Base-by-base conservation (phyloP, 2,329 filamentous ascomycete species). In the Helminthosporium solani region DNA sequence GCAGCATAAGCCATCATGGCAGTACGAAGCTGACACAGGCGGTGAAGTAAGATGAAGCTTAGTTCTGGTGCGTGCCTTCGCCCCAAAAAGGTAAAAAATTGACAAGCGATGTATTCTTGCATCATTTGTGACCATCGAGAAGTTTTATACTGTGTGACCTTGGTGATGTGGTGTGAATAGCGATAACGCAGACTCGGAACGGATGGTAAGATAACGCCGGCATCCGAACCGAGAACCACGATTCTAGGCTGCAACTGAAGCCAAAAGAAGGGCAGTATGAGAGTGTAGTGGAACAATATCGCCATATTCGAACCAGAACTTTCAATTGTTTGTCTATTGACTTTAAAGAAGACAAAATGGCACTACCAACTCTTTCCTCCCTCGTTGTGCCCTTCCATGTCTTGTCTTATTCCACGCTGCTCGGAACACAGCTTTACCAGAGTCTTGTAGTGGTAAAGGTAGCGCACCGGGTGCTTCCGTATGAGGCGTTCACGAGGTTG, bases 401-500 rank as follows among this genome's bases (percentile, higher is more conserved):
- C 8, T 44, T 74, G 9, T 56, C 65, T 1, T 74, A 72, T 44
- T 70, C 71, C 1, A 62, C 70, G 1, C 58, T 74, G 6, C 59
- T 75, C 3, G 71, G 71, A 11, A 67, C 66, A 2, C 60, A 73
- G 44, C 49, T 74, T 0, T 75, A 69, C 42, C 57, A 74, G 53
- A 72, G 56, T 49, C 73, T 75, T 41, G 47, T 73, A 30, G 68
- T 73, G 42, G 72, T 70, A 1, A 75, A 72, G 50, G 50, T 75
- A 15, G 63, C 68, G 18, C 68, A 66, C 46, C 55, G 55, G 40
- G 55, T 53, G 5, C 65, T 74, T 4, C 66, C 72, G 0, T 60
- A 61, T 39, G 59, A 65, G 1, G 57, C 68, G 1, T 75, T 75
- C 42, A 69, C 68, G 7, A 56, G 44, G 1, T 56, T 75, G 2